These are phyloP conservation scores for Aspergillus fumigatiaffinis DNA, from an alignment of 2,329 filamentous ascomycete species.

Conservation along the genomic window DNA sequence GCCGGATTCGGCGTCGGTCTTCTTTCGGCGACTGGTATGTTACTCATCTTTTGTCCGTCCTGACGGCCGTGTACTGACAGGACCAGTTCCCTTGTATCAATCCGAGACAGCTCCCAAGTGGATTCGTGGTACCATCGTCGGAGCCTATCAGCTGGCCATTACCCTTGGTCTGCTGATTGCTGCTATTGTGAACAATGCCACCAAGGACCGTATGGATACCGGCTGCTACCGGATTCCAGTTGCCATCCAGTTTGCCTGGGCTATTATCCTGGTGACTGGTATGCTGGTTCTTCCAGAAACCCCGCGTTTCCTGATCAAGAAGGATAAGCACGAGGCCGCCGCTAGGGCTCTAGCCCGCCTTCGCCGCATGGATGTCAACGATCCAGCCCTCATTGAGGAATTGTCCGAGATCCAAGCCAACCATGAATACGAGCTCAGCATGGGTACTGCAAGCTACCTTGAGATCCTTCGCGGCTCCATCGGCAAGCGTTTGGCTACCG, in stretches of 20 bases:
- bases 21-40: constrained; percentile 69
- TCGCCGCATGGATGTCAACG: constrained; percentile 62
- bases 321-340: constrained; percentile 63
- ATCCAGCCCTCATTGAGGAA: constrained; percentile 71
- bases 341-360: constrained; percentile 60
- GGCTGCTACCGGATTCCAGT: constrained; percentile 76
- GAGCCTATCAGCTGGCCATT: constrained; percentile 76
- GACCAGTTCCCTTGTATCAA: constrained; percentile 62
- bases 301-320: constrained; percentile 78
- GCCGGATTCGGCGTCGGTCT: constrained; percentile 64
- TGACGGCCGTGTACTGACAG: constrained; percentile 6
- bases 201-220: constrained; percentile 57
- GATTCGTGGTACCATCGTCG: constrained; percentile 71
- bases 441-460: constrained; percentile 35
- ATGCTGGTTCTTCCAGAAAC: constrained; percentile 76
- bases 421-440: constrained; percentile 70
- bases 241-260: constrained; percentile 74
- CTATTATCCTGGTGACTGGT: constrained; percentile 66
- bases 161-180: constrained; percentile 73
- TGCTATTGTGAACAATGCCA: constrained; percentile 67
- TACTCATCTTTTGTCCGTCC: background rate
- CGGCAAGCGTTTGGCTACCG: constrained; percentile 38
- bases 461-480: constrained; percentile 34
- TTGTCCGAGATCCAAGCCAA: constrained; percentile 82
- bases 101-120: constrained; percentile 70